phyloP scores from a whole-genome alignment of 2,329 filamentous ascomycete species.

The Trichoderma koningii region DNA sequence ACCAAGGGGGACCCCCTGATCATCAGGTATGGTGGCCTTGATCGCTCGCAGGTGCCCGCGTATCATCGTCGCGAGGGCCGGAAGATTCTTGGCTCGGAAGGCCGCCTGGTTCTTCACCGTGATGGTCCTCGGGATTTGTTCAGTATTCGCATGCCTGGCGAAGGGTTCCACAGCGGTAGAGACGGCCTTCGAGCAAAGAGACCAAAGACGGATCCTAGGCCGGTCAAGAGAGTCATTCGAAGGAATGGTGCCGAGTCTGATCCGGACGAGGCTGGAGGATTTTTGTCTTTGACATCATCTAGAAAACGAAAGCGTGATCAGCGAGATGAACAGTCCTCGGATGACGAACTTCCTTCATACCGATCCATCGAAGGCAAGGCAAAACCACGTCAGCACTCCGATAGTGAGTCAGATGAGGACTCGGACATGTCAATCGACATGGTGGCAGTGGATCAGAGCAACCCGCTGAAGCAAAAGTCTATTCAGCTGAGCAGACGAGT shows the following conservation, averaged over 20 bases:
- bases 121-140: conserved; percentile 61
- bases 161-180: conserved; percentile 46
- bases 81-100: conserved; percentile 66
- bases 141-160: conserved; percentile 49
- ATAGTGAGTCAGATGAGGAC: conserved; percentile 54
- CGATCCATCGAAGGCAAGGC: conserved; percentile 66
- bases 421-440: conserved; percentile 47
- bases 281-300: conserved; percentile 48
- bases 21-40: conserved; percentile 69
- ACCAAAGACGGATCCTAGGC: conserved; percentile 42
- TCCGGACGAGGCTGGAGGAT: conserved; percentile 46
- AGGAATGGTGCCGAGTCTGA: conserved; percentile 30
- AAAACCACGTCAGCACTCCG: conserved; percentile 51
- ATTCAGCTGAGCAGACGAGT: conserved; percentile 65
- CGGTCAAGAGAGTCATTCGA: conserved; percentile 45
- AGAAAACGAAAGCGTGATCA: conserved; percentile 47
- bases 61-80: conserved; percentile 73
- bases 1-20: conserved; percentile 76
- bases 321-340: conserved; percentile 44
- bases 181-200: conserved; percentile 51
- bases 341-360: conserved; percentile 58
- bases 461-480: conserved; percentile 56
- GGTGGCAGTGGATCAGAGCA: conserved; percentile 40
- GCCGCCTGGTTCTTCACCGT: conserved; percentile 66
- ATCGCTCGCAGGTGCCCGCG: conserved; percentile 69